These are phyloP conservation scores for Calendula officinalis DNA, from an alignment of 129 eudicot species.

Conservation along the genomic window DNA sequence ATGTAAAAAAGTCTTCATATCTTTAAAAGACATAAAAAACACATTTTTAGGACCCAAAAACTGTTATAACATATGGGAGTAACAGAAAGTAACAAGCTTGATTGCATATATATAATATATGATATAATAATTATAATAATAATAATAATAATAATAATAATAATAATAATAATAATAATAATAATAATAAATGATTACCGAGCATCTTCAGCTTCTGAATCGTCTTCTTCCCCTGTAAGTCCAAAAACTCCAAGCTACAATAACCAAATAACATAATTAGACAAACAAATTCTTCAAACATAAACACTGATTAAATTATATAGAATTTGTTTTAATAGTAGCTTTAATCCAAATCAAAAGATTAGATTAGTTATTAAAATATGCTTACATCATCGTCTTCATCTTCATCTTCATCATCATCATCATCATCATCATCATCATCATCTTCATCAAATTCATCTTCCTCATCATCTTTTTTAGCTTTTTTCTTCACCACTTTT, in stretches of 20 bases:
- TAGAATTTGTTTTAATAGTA: not conserved
- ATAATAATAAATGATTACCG: slow-evolving; percentile 35
- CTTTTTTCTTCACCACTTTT: slow-evolving; percentile 22
- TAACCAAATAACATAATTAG: slow-evolving; percentile 2
- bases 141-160: not conserved
- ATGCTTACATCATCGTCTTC: not conserved
- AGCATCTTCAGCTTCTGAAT: slow-evolving; percentile 31
- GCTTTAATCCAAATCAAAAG: not conserved
- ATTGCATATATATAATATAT: not conserved
- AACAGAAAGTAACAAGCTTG: not conserved
- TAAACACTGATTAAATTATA: not conserved
- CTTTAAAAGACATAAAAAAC: slow-evolving; percentile 29
- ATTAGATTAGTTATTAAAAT: not conserved
- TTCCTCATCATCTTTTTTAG: slow-evolving; percentile 25
- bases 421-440: slow-evolving; percentile 52
- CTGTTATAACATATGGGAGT: not conserved
- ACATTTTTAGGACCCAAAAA: slow-evolving; percentile 14
- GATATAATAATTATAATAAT: too few relatives aligned
- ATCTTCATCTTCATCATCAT: not conserved
- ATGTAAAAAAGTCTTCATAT: slow-evolving; percentile 67
- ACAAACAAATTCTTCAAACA: not conserved
- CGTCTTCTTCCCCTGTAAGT: slow-evolving; percentile 28
- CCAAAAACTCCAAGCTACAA: slow-evolving; percentile 71
- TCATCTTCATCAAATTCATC: slow-evolving; percentile 46
- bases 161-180: not conserved